Conservation (phyloP, 768 basidiomycete species). For the Chiua virens region DNA sequence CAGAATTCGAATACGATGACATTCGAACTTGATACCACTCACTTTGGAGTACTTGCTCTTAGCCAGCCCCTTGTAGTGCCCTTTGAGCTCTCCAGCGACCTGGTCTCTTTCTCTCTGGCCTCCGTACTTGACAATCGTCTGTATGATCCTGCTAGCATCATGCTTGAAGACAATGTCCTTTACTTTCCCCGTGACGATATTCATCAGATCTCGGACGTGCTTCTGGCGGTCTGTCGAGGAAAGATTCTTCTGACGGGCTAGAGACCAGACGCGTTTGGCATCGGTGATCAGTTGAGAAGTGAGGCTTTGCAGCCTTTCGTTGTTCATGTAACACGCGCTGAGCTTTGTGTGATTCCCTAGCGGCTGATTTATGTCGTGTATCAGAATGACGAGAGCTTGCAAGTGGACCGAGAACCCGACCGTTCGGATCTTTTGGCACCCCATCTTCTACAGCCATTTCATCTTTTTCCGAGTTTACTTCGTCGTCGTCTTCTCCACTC, state of each 20-base stretch:
- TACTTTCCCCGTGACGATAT: slow-evolving; percentile 74
- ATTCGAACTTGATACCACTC: slow-evolving; percentile 8
- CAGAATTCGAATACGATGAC: not conserved
- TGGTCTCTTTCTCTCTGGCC: slow-evolving; percentile 71
- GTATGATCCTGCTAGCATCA: slow-evolving; percentile 85
- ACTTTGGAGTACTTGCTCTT: slow-evolving; percentile 93
- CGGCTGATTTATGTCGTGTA: slow-evolving; percentile 38
- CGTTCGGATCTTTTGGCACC: slow-evolving; percentile 55
- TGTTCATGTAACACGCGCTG: slow-evolving; percentile 68
- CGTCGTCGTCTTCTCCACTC: slow-evolving; percentile 28
- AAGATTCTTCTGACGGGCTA: slow-evolving; percentile 72
- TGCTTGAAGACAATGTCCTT: slow-evolving; percentile 89
- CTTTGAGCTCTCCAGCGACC: slow-evolving; percentile 81
- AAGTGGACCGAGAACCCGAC: slow-evolving; percentile 36
- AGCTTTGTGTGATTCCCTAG: slow-evolving; percentile 68
- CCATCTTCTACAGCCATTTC: slow-evolving; percentile 30
- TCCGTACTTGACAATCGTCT: slow-evolving; percentile 82
- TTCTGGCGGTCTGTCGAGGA: slow-evolving; percentile 69
- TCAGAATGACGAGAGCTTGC: slow-evolving; percentile 7
- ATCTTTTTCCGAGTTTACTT: slow-evolving; percentile 26
- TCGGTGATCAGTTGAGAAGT: slow-evolving; percentile 65
- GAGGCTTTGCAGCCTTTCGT: slow-evolving; percentile 74
- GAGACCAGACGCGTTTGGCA: slow-evolving; percentile 78
- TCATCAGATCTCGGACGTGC: slow-evolving; percentile 73
- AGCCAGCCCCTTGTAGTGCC: slow-evolving; percentile 71